phyloP scores from a whole-genome alignment of 345 rosid genomes.

The Citrus trifoliata region DNA sequence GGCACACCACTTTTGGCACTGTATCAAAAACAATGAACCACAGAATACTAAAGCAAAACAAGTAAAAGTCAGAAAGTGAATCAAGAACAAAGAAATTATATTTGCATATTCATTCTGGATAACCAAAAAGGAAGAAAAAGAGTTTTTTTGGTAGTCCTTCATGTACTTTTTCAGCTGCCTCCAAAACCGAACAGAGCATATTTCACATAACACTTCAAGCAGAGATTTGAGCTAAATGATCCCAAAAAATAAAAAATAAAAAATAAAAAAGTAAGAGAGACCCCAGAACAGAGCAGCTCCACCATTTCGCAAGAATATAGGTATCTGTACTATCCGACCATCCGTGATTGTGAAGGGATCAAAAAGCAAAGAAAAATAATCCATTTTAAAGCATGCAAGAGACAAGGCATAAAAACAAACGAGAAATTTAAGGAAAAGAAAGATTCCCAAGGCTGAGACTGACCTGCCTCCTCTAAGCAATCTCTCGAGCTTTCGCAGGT shows the following conservation, averaged over 20 bases:
- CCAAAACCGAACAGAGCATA: conserved; percentile 4
- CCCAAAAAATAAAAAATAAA: background rate
- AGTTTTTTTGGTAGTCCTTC: conserved; percentile 21
- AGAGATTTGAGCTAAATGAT: background rate
- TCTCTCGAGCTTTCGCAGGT: background rate
- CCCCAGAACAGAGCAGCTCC: background rate
- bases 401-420: no score
- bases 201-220: background rate
- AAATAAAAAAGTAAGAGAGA: background rate
- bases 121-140: conserved; percentile 16
- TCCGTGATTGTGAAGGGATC: no score
- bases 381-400: no score
- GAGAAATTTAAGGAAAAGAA: background rate
- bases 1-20: conserved; percentile 6
- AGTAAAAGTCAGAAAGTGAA: background rate
- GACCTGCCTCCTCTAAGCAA: background rate
- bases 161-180: background rate
- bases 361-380: no score
- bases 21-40: background rate
- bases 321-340: no score
- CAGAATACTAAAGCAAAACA: background rate
- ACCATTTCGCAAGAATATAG: no score
- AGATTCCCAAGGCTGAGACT: background rate
- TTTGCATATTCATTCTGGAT: background rate
- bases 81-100: background rate